phyloP scores from a whole-genome alignment of 768 basidiomycete genomes.

The Mycena amicta region DNA sequence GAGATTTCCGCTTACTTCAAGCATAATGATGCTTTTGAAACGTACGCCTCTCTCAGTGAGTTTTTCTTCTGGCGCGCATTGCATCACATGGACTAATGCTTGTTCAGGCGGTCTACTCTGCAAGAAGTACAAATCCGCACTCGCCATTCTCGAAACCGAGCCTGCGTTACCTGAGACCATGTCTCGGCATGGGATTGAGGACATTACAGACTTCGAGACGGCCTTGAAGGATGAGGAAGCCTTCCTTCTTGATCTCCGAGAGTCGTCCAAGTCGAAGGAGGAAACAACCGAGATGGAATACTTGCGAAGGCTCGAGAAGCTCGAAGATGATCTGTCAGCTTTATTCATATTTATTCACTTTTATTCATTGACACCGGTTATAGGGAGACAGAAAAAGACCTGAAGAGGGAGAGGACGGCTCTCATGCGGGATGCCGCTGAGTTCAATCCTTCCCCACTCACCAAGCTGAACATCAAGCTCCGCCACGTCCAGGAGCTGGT shows the following conservation, averaged over 20 bases:
- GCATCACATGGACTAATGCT: constrained; percentile 5
- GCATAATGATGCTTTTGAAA: constrained; percentile 7
- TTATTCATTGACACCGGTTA: too few relatives aligned
- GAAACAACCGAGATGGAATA: constrained; percentile 10
- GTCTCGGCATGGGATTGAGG: background rate
- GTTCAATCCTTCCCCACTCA: background rate
- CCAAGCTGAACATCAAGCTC: background rate
- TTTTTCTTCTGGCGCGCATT: background rate
- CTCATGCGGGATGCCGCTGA: background rate
- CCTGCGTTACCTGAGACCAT: background rate
- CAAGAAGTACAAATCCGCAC: constrained; percentile 1
- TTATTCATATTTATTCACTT: too few relatives aligned
- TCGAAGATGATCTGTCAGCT: background rate
- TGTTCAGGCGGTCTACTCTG: background rate
- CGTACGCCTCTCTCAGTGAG: constrained; percentile 12
- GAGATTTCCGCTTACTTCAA: background rate
- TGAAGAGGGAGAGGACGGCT: background rate
- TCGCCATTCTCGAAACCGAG: background rate
- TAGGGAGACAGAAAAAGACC: background rate
- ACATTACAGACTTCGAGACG: background rate
- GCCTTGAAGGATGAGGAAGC: background rate
- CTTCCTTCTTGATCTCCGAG: background rate
- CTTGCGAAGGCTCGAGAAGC: background rate
- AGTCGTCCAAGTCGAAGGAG: background rate
- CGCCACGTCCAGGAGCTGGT: constrained; percentile 18